Evolutionary conservation across 768 basidiomycete species (phyloP).

Genomic region (Phylloporus arenicola): DNA sequence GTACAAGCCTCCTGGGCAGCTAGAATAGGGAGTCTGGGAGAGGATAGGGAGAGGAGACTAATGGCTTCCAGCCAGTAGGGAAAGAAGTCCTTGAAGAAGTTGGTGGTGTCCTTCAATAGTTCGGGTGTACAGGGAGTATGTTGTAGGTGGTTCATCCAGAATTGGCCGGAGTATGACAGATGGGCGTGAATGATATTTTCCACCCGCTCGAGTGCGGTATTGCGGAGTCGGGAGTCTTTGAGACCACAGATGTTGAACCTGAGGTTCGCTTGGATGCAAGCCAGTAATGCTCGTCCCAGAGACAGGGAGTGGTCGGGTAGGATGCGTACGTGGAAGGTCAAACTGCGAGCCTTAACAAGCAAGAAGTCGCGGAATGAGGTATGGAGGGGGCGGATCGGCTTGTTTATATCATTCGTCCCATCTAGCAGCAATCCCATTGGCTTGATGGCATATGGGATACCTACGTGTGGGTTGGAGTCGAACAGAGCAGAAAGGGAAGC

Average conservation of each 20-base stretch:
- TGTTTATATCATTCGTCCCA: background rate
- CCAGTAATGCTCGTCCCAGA: background rate
- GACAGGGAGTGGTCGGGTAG: background rate
- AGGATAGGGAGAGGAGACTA: background rate
- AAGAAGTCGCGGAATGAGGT: background rate
- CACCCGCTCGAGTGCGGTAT: background rate
- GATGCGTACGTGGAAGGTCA: background rate
- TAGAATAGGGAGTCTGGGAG: background rate
- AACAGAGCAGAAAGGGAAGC: background rate
- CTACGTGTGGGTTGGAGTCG: background rate
- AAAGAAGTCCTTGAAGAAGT: background rate
- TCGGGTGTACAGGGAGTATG: background rate
- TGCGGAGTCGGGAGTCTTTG: background rate
- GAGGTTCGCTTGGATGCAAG: background rate
- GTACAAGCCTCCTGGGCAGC: background rate
- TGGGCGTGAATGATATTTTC: background rate
- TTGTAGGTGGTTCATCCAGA: background rate
- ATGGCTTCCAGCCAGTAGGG: background rate
- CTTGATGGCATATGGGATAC: background rate
- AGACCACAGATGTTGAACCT: background rate
- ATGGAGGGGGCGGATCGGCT: background rate
- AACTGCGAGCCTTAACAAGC: background rate
- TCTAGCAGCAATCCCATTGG: background rate
- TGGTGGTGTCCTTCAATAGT: background rate
- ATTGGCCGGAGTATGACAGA: background rate